Base-by-base conservation (phyloP, 768 basidiomycete genomes). In the Podaxis sp. region DNA sequence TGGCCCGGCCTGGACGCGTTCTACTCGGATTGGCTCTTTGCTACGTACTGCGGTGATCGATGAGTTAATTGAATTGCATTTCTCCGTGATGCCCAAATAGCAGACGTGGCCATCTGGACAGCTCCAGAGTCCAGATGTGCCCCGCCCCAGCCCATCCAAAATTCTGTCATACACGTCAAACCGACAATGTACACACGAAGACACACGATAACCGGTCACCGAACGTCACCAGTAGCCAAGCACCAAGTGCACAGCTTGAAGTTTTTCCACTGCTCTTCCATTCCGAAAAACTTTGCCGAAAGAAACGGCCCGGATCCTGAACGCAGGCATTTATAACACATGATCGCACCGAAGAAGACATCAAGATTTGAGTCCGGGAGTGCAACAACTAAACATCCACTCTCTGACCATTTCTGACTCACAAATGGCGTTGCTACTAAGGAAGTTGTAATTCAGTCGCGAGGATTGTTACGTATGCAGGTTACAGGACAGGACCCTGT, bases 381-480 rank as follows among this genome's bases (percentile, higher is more conserved):
- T 23, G 47, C 5, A 48, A 27, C 21, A 48, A 48, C 11, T 48
- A 16, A 18, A 23, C 25, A 48, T 27, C 18, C 47, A 23, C 21
- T 23, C 11, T n/a, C 16, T n/a, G 18, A 21, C 42, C 42, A 42
- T 55, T 55, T 25, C 53, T 57, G 56, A 50, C 46, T 53, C 16
- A 16, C 28, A 16, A 13, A 51, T 28, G 14, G 13, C 16, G 50
- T 28, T 3, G 50, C 40, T 47, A 21, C 18, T 23, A 23, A 47
- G 21, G 46, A 47, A n/a, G 5, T 47, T 47, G 9, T n/a, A 21
- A 36, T 18, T 52, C 50, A 47, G 5, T 10, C 38, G 47, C 23
- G 40, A 44, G 59, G 59, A 23, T 27, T 18, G 18, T 60, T 60
- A 60, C 52, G 54, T 60, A 60, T 32, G n/a, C 10, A 23, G 37